Evolutionary conservation across 2,329 filamentous ascomycete species (phyloP).

Genomic region (Hypoxylon sp.): DNA sequence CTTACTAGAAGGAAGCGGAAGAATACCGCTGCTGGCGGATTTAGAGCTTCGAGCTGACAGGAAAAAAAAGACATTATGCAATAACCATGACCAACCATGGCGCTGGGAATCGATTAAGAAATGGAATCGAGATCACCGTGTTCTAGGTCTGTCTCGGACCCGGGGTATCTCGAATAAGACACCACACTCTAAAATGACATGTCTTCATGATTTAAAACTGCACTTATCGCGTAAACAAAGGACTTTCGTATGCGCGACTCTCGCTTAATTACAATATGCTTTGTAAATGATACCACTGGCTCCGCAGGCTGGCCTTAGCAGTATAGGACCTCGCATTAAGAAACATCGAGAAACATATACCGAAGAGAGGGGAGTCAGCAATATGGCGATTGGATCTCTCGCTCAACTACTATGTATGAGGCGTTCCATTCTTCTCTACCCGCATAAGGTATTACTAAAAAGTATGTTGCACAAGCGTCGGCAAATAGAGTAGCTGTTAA

Average conservation of each 20-base stretch:
- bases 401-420: slow-evolving; percentile 17
- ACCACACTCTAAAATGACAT: slow-evolving; percentile 12
- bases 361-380: slow-evolving; percentile 60
- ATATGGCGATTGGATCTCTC: slow-evolving; percentile 12
- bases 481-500: slow-evolving; percentile 32
- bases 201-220: slow-evolving; percentile 13
- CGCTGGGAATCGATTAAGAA: slow-evolving; percentile 31
- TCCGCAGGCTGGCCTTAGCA: slow-evolving; percentile 22
- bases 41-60: slow-evolving; percentile 18
- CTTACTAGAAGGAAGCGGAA: slow-evolving; percentile 25
- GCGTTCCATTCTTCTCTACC: slow-evolving; percentile 11
- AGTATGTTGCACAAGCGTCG: slow-evolving; percentile 28
- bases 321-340: neutral
- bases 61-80: slow-evolving; percentile 20
- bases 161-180: slow-evolving; percentile 33
- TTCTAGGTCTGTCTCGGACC: slow-evolving; percentile 23
- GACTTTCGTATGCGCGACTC: slow-evolving; percentile 11
- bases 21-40: slow-evolving; percentile 10
- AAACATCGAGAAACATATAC: slow-evolving; percentile 1
- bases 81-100: slow-evolving; percentile 26
- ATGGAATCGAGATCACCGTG: slow-evolving; percentile 31
- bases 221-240: slow-evolving; percentile 9
- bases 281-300: slow-evolving; percentile 19
- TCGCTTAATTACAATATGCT: slow-evolving; percentile 11
- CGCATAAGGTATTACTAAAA: slow-evolving; percentile 37